phyloP scores from a whole-genome alignment of 2,329 filamentous ascomycete species.

The Parastagonospora nodorum region DNA sequence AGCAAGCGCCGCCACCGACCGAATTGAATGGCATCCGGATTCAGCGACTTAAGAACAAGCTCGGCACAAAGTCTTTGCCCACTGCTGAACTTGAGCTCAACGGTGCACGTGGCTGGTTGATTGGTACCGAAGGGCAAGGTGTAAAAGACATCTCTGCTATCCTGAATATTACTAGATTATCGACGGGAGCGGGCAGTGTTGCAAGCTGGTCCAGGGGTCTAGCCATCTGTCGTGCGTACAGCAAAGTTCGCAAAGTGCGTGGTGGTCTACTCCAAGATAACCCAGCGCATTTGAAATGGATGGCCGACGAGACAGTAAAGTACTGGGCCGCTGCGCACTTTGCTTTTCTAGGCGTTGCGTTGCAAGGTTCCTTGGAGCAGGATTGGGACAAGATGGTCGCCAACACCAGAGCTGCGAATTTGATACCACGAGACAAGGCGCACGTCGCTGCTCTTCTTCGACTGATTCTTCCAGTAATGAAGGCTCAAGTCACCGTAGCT shows the following conservation, averaged over 20 bases:
- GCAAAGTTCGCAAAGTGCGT: constrained; percentile 60
- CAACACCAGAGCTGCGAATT: constrained; percentile 20
- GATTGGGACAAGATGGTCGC: constrained; percentile 29
- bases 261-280: constrained; percentile 56
- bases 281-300: constrained; percentile 62
- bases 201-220: constrained; percentile 62
- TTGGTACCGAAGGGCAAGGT: constrained; percentile 70
- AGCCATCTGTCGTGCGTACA: constrained; percentile 62
- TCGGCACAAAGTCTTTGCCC: constrained; percentile 71
- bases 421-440: constrained; percentile 28
- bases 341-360: constrained; percentile 57
- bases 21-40: constrained; percentile 71
- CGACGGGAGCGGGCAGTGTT: constrained; percentile 60
- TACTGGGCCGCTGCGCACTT: constrained; percentile 64
- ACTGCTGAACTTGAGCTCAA: constrained; percentile 70
- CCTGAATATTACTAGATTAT: constrained; percentile 68
- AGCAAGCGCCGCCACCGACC: constrained; percentile 26
- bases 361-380: constrained; percentile 62
- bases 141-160: constrained; percentile 71
- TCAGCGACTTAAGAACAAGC: constrained; percentile 72
- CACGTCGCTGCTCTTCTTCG: constrained; percentile 20
- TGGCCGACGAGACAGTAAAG: constrained; percentile 61
- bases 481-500: constrained; percentile 30
- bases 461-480: constrained; percentile 34
- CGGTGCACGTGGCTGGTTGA: constrained; percentile 54